Conservation (phyloP, 768 basidiomycete genomes). For the Russula olivacea region DNA sequence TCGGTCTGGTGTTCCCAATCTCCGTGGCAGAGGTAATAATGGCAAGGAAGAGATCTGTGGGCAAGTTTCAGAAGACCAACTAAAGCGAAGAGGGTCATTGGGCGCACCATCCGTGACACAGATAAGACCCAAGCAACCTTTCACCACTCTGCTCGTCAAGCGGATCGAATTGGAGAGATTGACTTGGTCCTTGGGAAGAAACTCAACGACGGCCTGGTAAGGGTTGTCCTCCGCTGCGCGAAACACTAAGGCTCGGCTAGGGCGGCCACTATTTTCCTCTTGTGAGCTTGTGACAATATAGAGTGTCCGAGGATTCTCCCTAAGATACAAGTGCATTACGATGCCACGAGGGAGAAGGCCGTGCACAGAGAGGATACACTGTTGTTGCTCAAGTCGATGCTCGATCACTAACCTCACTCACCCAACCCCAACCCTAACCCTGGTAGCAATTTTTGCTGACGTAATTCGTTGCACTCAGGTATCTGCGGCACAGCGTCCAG, state of each 20-base stretch:
- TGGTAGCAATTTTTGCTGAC: conserved; percentile 3
- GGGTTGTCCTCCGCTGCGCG: conserved; percentile 50
- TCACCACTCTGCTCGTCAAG: conserved; percentile 64
- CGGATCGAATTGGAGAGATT: conserved; percentile 58
- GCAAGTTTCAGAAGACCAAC: neutral
- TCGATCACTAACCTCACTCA: too few relatives aligned
- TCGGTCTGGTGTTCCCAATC: conserved; percentile 63
- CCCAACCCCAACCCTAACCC: neutral
- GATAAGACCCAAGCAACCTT: conserved; percentile 82
- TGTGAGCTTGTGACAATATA: conserved; percentile 67
- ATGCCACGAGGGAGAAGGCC: too few relatives aligned
- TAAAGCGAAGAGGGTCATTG: neutral
- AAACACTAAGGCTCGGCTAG: conserved; percentile 63
- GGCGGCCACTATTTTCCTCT: conserved; percentile 56
- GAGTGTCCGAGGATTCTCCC: conserved; percentile 59
- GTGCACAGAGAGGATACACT: neutral
- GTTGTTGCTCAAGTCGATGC: neutral
- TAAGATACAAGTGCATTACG: conserved; percentile 72
- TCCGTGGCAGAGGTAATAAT: conserved; percentile 72
- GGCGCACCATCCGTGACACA: conserved; percentile 60
- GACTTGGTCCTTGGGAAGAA: conserved; percentile 66
- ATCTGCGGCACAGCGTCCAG: too few relatives aligned
- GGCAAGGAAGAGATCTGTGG: conserved; percentile 76
- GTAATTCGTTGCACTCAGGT: neutral
- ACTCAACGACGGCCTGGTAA: conserved; percentile 78